Base-by-base conservation (phyloP, 1,284 basidiomycete species). In the Ceratobasidium sp. region DNA sequence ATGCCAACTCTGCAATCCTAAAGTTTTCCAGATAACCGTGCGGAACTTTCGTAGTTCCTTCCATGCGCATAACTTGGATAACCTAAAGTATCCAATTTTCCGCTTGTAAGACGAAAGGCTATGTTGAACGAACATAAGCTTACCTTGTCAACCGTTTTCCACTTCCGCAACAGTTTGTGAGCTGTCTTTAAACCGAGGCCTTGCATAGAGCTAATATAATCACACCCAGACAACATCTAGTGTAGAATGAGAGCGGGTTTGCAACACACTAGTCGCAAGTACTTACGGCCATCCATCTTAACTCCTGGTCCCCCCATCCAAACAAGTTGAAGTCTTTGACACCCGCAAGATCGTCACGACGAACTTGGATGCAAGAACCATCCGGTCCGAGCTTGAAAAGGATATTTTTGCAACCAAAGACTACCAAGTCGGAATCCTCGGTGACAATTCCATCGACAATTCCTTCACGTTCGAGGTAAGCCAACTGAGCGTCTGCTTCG, bases 181-280 rank as follows among this genome's bases (percentile, higher is more conserved):
- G 98, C 97, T n/a, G 95, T 99, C 88, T 98, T 99, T 82, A 99
- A 88, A 0, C 98, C 98, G 61, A 99, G 89, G 0, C 98, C 97
- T 64, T 92, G 92, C 80, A 99, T 95, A 77, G 96, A 98, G 6
- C 96, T 92, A 26, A 99, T 90, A 85, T 99, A 99, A 85, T 99
- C 98, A 84, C 98, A 99, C 2, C 98, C 98, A 77, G 95, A 96
- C 56, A 99, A 89, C 84, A 99, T 99, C 86, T 87, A 78, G 6
- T 18, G 23, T 9, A 40, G 72, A 12, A 10, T 61, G 28, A 60
- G 40, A 77, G 42, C 23, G 1, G 55, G 39, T 26, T 51, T 28
- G 13, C 51, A 28, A 26, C 44, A 66, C 66, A 39, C 53, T 26
- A 49, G 68, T 26, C 44, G 4, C 6, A 15, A 39, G 18, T 20